Base-by-base conservation (phyloP, 108 stramenopile genomes). In the Seminavis robusta region DNA sequence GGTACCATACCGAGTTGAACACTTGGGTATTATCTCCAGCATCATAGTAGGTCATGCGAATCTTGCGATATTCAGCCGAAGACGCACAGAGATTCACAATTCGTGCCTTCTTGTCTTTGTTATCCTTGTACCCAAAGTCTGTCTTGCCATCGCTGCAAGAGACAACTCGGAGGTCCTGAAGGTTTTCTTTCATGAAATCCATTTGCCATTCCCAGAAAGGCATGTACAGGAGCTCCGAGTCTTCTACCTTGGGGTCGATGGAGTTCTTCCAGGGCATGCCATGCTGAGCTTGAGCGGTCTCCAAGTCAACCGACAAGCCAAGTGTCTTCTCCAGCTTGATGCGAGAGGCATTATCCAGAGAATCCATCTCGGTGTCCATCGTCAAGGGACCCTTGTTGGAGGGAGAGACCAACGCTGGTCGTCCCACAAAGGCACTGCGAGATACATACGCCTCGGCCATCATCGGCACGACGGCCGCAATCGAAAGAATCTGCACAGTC, bases 31-130 rank as follows among this genome's bases (percentile, higher is more conserved):
- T 80, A 43, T 91, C 86, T 16, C 95, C 95, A 20, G 90, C 97
- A 62, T 98, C 97, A 66, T 96, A 96, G 74, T 96, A 98, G 8
- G 94, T 95, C 77, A 96, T 80, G 23, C 97, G 83, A 34, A 96
- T 93, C 69, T 93, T 93, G 28, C 88, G 65, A 55, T 93, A 93
- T 70, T 89, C 87, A 33, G 87, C 72, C 21, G 74, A 79, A 25
- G 76, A 60, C 33, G 74, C 81, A 52, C 76, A 85, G 2, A 83
- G 74, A 52, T 77, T 87, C 19, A 90, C 82, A 31, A 94, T 90
- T 4, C 92, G 71, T 5, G 83, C 85, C 28, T 82, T 80, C 38
- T 83, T 85, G 29, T 86, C 55, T 9, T 37, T 57, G 48, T 88
- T 89, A 44, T 77, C 85, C 5, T 83, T 77, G 61, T 77, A 84